phyloP scores from a whole-genome alignment of 805 yeast species.

The Candida easanensis region DNA sequence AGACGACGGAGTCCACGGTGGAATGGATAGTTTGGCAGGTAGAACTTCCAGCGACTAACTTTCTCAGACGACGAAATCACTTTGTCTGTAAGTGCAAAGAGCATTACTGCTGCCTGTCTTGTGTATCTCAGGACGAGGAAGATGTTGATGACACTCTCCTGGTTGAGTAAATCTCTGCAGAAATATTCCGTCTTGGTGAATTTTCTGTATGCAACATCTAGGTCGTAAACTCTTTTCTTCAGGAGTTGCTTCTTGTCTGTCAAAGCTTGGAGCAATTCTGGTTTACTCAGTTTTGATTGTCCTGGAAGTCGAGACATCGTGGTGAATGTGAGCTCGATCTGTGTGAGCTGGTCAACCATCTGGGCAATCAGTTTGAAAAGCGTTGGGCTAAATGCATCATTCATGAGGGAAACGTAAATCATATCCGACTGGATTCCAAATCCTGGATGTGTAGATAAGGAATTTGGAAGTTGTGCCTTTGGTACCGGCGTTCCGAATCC shows the following conservation, averaged over 20 bases:
- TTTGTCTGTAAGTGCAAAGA: slow-evolving; percentile 26
- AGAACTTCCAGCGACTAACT: slow-evolving; percentile 32
- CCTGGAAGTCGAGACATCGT: neutral
- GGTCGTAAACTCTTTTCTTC: slow-evolving; percentile 28
- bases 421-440: slow-evolving; percentile 7
- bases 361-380: slow-evolving; percentile 30
- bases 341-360: slow-evolving; percentile 31
- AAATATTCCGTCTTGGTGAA: slow-evolving; percentile 37
- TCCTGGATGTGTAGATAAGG: slow-evolving; percentile 6
- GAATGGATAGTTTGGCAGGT: slow-evolving; percentile 38
- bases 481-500: slow-evolving; percentile 36
- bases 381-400: slow-evolving; percentile 31
- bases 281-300: neutral
- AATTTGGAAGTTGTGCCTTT: slow-evolving; percentile 15
- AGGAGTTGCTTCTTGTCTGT: slow-evolving; percentile 21
- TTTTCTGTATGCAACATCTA: slow-evolving; percentile 34
- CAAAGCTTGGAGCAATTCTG: slow-evolving; percentile 4
- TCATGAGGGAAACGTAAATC: slow-evolving; percentile 31
- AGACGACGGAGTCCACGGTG: slow-evolving; percentile 38
- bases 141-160: slow-evolving; percentile 35
- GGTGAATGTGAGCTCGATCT: slow-evolving; percentile 18
- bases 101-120: slow-evolving; percentile 38
- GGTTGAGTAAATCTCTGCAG: slow-evolving; percentile 32
- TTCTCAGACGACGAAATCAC: slow-evolving; percentile 7
- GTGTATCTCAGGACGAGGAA: slow-evolving; percentile 40